Evolutionary conservation across 116 monocot species (phyloP).

Genomic region (Zostera marina): DNA sequence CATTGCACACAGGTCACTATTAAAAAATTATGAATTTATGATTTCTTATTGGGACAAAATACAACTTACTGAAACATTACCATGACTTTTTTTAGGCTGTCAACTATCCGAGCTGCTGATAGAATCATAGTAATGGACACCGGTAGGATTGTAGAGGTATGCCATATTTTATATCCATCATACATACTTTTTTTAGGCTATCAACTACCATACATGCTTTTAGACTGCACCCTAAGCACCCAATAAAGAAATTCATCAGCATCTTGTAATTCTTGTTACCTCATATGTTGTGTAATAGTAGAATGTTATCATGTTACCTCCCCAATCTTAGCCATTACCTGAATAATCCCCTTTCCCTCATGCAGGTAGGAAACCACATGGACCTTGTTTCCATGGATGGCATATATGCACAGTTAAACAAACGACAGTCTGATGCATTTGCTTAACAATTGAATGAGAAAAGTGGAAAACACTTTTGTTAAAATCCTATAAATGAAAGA

Average conservation of each 20-base stretch:
- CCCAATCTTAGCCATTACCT: neutral
- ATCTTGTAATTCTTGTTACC: too few relatives aligned
- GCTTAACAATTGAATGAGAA: constrained; percentile 3
- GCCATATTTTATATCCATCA: neutral
- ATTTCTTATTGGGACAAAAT: neutral
- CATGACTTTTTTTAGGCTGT: constrained; percentile 37
- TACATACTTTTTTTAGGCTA: neutral
- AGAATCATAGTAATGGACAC: constrained; percentile 87
- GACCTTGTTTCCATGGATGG: constrained; percentile 51
- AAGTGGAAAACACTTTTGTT: too few relatives aligned
- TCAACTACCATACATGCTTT: neutral
- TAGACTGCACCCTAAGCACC: too few relatives aligned
- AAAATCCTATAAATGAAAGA: too few relatives aligned
- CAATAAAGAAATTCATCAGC: too few relatives aligned
- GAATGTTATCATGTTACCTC: neutral
- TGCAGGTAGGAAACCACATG: constrained; percentile 48
- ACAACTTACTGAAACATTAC: neutral
- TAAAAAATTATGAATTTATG: neutral
- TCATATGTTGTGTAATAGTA: neutral
- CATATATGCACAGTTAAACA: constrained; percentile 41
- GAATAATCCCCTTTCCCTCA: neutral
- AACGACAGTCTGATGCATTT: constrained; percentile 48
- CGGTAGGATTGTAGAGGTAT: constrained; percentile 87
- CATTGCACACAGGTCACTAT: constrained; percentile 78
- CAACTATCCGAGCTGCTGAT: constrained; percentile 82